These are phyloP conservation scores for Hysterangium stoloniferum DNA, from an alignment of 768 basidiomycete genomes.

Conservation along the genomic window DNA sequence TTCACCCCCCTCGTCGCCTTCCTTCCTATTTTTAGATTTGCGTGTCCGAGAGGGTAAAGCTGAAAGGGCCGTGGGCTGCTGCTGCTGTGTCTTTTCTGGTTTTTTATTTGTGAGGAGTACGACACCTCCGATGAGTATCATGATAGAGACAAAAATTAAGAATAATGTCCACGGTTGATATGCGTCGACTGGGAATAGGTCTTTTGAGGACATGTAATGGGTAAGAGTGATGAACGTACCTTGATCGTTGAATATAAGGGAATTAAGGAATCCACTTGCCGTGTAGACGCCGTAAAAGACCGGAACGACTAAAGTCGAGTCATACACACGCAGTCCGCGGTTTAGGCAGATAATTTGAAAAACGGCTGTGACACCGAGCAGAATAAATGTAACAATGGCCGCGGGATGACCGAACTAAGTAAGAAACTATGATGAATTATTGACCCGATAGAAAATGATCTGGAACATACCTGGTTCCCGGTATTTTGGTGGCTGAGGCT, in stretches of 20 bases:
- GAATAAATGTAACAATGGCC: constrained; percentile 59
- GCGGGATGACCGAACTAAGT: constrained; percentile 75
- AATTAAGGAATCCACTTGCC: constrained; percentile 68
- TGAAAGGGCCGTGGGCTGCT: constrained; percentile 23
- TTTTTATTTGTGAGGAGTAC: constrained; percentile 93
- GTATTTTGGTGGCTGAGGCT: constrained; percentile 72
- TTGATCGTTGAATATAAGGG: constrained; percentile 25
- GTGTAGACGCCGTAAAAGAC: constrained; percentile 94
- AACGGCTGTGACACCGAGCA: constrained; percentile 65
- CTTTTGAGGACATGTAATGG: neutral
- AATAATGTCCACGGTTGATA: constrained; percentile 86
- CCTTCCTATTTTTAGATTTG: constrained; percentile 19
- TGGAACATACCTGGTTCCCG: constrained; percentile 52
- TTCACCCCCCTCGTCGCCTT: constrained; percentile 27
- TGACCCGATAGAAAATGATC: neutral
- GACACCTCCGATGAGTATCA: constrained; percentile 82
- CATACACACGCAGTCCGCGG: constrained; percentile 82
- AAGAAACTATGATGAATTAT: neutral
- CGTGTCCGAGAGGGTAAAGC: constrained; percentile 15
- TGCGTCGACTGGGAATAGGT: constrained; percentile 41
- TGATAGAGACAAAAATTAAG: constrained; percentile 80
- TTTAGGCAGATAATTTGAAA: constrained; percentile 90
- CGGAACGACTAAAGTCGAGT: constrained; percentile 86
- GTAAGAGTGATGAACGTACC: neutral
- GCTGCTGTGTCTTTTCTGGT: constrained; percentile 43